Conservation (phyloP, 169 alveolate genomes). For the Plasmodium knowlesi region DNA sequence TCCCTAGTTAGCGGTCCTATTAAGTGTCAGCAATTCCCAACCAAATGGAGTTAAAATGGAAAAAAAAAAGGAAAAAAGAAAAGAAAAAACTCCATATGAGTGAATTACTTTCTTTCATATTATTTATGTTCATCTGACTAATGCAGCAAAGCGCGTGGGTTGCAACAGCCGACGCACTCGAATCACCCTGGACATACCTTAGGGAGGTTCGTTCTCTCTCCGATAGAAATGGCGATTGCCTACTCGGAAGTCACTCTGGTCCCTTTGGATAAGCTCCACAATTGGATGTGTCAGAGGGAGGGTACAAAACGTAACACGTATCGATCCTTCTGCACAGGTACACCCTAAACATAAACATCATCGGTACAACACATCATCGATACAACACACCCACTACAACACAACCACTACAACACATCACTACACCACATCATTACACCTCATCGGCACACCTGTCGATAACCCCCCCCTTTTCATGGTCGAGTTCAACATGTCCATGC, state of each 20-base stretch:
- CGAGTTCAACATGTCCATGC: not conserved
- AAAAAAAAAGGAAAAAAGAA: no score
- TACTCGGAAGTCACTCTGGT: no score
- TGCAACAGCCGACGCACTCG: not conserved
- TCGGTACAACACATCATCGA: no score
- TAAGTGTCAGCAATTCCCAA: not conserved
- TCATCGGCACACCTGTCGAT: not conserved
- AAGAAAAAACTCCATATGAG: not conserved
- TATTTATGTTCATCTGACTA: not conserved
- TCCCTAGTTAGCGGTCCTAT: not conserved
- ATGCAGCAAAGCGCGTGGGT: not conserved
- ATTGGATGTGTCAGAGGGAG: no score
- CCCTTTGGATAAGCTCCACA: no score
- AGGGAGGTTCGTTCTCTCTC: not conserved
- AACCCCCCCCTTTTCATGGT: not conserved
- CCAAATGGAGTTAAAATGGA: not conserved
- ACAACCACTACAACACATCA: no score
- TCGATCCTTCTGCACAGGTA: not conserved
- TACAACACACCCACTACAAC: no score
- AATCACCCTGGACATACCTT: not conserved
- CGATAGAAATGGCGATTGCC: not conserved
- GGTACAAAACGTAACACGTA: no score
- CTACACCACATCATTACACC: not conserved
- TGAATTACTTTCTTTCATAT: not conserved
- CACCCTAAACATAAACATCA: not conserved